Percentiles rank a stretch among this genome's conserved stretches.
These are phyloP conservation scores for Capronia americana DNA, from an alignment of 2,329 filamentous ascomycete genomes.

Conservation along the genomic window DNA sequence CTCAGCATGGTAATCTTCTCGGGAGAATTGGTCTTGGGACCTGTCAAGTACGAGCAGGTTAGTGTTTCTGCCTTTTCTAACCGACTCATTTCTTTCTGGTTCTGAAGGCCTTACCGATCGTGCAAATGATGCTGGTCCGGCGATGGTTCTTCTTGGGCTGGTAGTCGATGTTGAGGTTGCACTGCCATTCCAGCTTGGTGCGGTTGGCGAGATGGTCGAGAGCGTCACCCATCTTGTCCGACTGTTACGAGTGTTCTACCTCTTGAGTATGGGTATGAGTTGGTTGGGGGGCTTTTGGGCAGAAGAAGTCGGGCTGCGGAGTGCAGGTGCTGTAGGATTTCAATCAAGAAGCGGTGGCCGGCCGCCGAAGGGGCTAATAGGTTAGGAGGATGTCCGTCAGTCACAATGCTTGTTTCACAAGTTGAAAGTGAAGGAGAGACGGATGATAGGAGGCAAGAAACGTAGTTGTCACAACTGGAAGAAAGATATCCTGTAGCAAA, in stretches of 20 bases:
- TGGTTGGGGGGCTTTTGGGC: constrained; percentile 2
- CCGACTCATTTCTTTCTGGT: neutral
- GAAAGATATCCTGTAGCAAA: neutral
- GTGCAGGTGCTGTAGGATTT: neutral
- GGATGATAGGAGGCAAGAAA: neutral
- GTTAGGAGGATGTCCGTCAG: constrained; percentile 13
- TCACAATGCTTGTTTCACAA: constrained; percentile 15
- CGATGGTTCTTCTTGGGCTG: constrained; percentile 87
- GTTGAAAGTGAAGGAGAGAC: neutral
- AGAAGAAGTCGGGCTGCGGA: constrained; percentile 17
- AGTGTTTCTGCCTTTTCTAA: neutral
- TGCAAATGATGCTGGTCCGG: constrained; percentile 97
- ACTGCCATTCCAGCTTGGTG: constrained; percentile 73
- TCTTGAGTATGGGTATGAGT: constrained; percentile 7
- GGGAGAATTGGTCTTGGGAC: constrained; percentile 97
- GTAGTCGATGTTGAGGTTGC: constrained; percentile 87
- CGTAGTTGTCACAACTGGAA: constrained; percentile 10
- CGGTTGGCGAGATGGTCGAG: constrained; percentile 85
- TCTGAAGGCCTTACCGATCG: constrained; percentile 71
- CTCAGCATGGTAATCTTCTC: constrained; percentile 96
- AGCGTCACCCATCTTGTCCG: constrained; percentile 67
- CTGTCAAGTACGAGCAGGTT: constrained; percentile 44
- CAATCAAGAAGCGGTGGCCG: constrained; percentile 23
- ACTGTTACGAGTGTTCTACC: neutral
- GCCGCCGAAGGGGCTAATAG: constrained; percentile 21